A percentile compares a stretch with the other conserved stretches of the same genome.
Conservation (phyloP, 768 basidiomycete species). For the Leccinum obscurum region DNA sequence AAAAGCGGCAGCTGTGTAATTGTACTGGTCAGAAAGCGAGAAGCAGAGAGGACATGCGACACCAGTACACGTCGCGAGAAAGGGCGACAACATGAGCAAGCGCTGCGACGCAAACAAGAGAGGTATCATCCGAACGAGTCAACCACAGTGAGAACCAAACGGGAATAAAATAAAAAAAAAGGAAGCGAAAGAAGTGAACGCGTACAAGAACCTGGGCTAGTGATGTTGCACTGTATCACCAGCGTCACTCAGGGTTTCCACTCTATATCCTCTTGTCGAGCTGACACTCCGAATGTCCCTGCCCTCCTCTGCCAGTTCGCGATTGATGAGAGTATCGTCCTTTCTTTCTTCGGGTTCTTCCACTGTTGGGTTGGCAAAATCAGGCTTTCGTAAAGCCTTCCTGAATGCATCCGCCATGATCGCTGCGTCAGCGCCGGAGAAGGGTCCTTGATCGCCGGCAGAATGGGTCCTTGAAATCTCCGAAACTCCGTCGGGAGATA, state of each 20-base stretch:
- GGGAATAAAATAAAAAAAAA: conserved; percentile 37
- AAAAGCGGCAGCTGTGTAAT: conserved; percentile 30
- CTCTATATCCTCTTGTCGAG: conserved; percentile 75
- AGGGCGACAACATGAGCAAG: conserved; percentile 31
- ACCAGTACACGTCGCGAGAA: conserved; percentile 31
- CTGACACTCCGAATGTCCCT: conserved; percentile 82
- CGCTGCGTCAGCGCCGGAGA: conserved; percentile 84
- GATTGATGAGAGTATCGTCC: conserved; percentile 48
- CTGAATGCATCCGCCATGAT: conserved; percentile 94
- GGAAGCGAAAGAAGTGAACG: conserved; percentile 21
- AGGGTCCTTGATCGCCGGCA: conserved; percentile 64
- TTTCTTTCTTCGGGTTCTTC: conserved; percentile 57
- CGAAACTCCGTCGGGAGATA: conserved; percentile 73
- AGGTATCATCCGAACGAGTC: conserved; percentile 40
- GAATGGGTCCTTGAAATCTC: conserved; percentile 63
- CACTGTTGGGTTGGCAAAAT: conserved; percentile 68
- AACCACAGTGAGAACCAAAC: conserved; percentile 35
- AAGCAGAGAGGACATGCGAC: conserved; percentile 30
- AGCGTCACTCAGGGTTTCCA: conserved; percentile 65
- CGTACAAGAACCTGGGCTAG: conserved; percentile 39
- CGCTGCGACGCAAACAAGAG: conserved; percentile 29
- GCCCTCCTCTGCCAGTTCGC: conserved; percentile 88
- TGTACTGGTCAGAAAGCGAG: conserved; percentile 32
- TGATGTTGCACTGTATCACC: conserved; percentile 50
- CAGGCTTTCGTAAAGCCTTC: conserved; percentile 84